Evolutionary conservation across 495 filamentous ascomycete species (phyloP).

Genomic region (Penicillium soppii): DNA sequence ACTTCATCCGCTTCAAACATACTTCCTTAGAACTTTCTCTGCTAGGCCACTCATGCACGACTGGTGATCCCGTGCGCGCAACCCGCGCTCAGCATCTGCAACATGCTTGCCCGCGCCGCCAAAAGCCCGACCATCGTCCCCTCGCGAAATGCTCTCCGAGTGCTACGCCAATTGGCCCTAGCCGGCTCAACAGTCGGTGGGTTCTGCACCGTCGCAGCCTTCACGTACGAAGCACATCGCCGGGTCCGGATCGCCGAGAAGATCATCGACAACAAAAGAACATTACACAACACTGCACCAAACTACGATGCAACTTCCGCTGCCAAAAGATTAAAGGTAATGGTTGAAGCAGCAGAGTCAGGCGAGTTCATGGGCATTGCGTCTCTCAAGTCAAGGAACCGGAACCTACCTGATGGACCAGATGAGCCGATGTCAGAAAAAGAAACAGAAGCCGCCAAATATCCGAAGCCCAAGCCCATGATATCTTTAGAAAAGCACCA

Average conservation of each 20-base stretch:
- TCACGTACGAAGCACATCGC: conserved; percentile 45
- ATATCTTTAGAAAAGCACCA: conserved; percentile 1
- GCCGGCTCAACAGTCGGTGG: conserved; percentile 42
- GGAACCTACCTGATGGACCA: conserved; percentile 8
- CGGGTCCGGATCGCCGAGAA: conserved; percentile 41
- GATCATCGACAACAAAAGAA: conserved; percentile 45
- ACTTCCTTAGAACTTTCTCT: background rate
- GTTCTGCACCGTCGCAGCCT: conserved; percentile 40
- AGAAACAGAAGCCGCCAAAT: background rate
- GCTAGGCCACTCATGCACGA: conserved; percentile 17
- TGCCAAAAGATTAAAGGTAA: conserved; percentile 35
- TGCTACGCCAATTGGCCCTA: conserved; percentile 43
- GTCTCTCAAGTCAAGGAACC: conserved; percentile 34
- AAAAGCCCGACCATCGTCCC: conserved; percentile 35
- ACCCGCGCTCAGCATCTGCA: conserved; percentile 27
- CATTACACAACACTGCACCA: conserved; percentile 42
- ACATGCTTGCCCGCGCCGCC: conserved; percentile 36
- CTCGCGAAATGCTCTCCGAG: conserved; percentile 47
- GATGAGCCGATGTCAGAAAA: background rate
- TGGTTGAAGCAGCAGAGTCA: conserved; percentile 45
- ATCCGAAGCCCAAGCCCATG: background rate
- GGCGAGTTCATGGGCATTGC: conserved; percentile 41
- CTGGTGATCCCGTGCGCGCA: conserved; percentile 23
- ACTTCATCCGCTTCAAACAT: background rate
- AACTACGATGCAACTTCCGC: conserved; percentile 46